These are phyloP conservation scores for Sporothrix globosa DNA, from an alignment of 2,329 filamentous ascomycete genomes.

Conservation along the genomic window DNA sequence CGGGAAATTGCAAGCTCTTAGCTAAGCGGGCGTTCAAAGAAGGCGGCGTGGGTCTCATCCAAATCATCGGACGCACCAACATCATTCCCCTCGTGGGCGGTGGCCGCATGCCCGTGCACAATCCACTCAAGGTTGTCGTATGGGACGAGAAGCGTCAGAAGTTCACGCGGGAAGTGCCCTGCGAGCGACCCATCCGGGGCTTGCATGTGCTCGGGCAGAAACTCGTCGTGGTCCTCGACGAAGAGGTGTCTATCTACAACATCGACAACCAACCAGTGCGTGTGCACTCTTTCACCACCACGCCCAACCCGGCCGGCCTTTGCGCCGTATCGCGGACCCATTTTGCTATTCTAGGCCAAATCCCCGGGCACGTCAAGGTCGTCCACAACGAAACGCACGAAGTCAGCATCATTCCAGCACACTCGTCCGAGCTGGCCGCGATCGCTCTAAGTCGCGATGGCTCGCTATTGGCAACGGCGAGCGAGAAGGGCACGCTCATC, in stretches of 20 bases:
- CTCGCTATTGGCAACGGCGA: slow-evolving; percentile 82
- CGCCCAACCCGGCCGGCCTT: slow-evolving; percentile 79
- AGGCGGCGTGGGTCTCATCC: slow-evolving; percentile 72
- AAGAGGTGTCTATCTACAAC: slow-evolving; percentile 78
- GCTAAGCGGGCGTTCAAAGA: slow-evolving; percentile 72
- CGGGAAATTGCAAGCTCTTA: slow-evolving; percentile 71
- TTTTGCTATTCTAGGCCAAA: slow-evolving; percentile 83
- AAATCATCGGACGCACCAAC: slow-evolving; percentile 85
- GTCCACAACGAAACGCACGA: slow-evolving; percentile 77
- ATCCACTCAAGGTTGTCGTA: slow-evolving; percentile 75
- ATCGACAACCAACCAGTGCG: slow-evolving; percentile 74
- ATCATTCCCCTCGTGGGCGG: slow-evolving; percentile 89
- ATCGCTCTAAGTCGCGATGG: slow-evolving; percentile 80
- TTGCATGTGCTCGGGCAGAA: slow-evolving; percentile 75
- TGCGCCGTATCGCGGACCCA: slow-evolving; percentile 74
- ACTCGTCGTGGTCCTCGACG: slow-evolving; percentile 79
- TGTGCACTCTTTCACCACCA: slow-evolving; percentile 78
- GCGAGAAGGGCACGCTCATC: slow-evolving; percentile 87
- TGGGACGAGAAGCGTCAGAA: slow-evolving; percentile 87
- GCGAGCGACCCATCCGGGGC: slow-evolving; percentile 77
- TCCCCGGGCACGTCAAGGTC: slow-evolving; percentile 83
- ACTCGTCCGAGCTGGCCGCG: slow-evolving; percentile 76
- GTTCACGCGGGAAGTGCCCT: slow-evolving; percentile 74
- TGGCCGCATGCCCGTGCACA: slow-evolving; percentile 80
- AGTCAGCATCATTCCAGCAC: slow-evolving; percentile 91